phyloP scores from a whole-genome alignment of 1,139 yeast species.

The Scheffersomyces segobiensis region DNA sequence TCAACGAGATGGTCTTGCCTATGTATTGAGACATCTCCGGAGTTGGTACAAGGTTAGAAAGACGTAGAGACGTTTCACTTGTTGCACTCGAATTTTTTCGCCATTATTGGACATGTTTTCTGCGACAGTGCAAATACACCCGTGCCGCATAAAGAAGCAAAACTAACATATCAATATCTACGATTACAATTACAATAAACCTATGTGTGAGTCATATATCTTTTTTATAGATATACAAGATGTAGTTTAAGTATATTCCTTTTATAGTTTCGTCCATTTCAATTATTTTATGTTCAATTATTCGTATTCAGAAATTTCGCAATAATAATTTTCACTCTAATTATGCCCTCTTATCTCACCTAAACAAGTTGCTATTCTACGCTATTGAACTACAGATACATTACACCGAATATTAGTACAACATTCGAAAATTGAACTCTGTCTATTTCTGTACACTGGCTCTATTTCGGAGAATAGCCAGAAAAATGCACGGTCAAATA shows the following conservation, averaged over 20 bases:
- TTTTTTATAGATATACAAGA: background rate
- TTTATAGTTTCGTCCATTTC: background rate
- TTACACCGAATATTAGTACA: background rate
- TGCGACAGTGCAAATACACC: background rate
- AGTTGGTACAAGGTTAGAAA: background rate
- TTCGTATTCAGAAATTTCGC: background rate
- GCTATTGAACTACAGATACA: background rate
- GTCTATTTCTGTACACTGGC: background rate
- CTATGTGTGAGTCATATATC: background rate
- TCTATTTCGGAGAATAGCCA: background rate
- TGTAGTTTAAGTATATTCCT: too few relatives aligned
- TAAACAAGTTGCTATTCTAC: background rate
- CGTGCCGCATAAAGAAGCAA: background rate
- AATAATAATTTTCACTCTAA: background rate
- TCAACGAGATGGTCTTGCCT: constrained; percentile 88
- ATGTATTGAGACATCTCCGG: constrained; percentile 74
- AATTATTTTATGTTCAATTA: too few relatives aligned
- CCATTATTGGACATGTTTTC: background rate
- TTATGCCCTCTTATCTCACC: too few relatives aligned
- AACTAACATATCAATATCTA: background rate
- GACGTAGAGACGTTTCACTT: background rate
- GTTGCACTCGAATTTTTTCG: background rate
- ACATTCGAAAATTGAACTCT: background rate
- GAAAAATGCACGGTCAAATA: background rate
- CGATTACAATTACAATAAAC: background rate